Evolutionary conservation across 768 basidiomycete species (phyloP), one percentile per base, ranked within the genome.

Genomic region (Termitomyces sp.): DNA sequence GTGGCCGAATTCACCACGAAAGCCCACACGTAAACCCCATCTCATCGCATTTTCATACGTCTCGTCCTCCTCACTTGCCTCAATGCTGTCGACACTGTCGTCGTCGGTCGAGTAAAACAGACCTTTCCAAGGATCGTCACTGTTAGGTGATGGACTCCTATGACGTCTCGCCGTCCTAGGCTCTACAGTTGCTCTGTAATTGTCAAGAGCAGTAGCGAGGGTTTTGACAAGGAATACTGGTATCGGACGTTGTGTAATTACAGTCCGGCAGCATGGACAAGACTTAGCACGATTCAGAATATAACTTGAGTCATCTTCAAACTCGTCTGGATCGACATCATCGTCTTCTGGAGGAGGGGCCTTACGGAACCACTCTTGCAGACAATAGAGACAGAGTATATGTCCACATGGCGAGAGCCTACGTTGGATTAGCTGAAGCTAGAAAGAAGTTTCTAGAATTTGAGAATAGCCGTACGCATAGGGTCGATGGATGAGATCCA

Each of bases 351-450:
- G 59, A 26, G 63, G 70, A 3, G 88, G 87, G 3, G 87, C 86
- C 52, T 82, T 79, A 58, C 82, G 80, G 71, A 91, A 91, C 89
- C 89, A 91, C 62, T 85, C 83, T 68, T 88, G 85, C 9, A 91
- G 79, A 63, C 89, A 91, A 3, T 65, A 62, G 28, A 87, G 76
- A 56, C 89, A 91, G n/a, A 88, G 74, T n/a, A 88, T 79, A 62
- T 91, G 89, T 1, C 89, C 89, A 63, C 89, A 91, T 0, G 89
- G 89, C 1, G 86, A 79, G 45, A 90, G 75, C 2, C 88, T 89
- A 52, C 54, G 63, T 49, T 62, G 62, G 24, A 58, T 63, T 49
- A 13, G 43, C 38, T 48, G 60, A 58, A 55, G 46, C 0, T 3
- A 41, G 20, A 38, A 33, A 50, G 5, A 16, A 7, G 28, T 5